Conservation (phyloP, 148 eudicot species). For the Rhododendron simsii region DNA sequence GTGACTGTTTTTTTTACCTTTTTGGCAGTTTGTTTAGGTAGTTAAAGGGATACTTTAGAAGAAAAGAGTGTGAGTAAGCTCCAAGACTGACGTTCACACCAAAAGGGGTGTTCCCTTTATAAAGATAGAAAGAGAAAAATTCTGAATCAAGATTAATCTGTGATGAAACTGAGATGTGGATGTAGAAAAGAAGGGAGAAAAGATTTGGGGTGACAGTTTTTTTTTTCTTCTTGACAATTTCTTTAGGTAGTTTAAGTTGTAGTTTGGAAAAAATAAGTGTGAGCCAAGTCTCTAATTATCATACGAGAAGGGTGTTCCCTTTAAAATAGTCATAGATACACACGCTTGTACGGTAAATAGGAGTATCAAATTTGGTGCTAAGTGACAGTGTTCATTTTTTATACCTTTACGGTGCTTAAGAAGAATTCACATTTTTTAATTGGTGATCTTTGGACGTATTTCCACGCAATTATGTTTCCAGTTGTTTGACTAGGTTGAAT, state of each 20-base stretch:
- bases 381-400: neutral
- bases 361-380: neutral
- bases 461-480: neutral
- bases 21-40: too few species aligned
- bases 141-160: neutral
- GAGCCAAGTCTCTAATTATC: neutral
- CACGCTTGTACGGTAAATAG: neutral
- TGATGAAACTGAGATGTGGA: neutral
- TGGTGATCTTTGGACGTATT: neutral
- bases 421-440: neutral
- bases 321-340: neutral
- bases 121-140: neutral
- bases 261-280: neutral
- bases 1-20: too few species aligned
- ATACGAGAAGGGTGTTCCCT: neutral
- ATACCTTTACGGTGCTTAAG: neutral
- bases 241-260: neutral
- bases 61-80: too few species aligned
- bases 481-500: neutral
- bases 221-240: neutral
- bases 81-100: too few species aligned
- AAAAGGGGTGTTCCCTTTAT: too few species aligned
- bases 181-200: neutral
- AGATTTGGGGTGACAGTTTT: neutral
- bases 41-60: too few species aligned